Conservation (phyloP, 2,329 filamentous ascomycete genomes). For the Fusarium duplospermum region DNA sequence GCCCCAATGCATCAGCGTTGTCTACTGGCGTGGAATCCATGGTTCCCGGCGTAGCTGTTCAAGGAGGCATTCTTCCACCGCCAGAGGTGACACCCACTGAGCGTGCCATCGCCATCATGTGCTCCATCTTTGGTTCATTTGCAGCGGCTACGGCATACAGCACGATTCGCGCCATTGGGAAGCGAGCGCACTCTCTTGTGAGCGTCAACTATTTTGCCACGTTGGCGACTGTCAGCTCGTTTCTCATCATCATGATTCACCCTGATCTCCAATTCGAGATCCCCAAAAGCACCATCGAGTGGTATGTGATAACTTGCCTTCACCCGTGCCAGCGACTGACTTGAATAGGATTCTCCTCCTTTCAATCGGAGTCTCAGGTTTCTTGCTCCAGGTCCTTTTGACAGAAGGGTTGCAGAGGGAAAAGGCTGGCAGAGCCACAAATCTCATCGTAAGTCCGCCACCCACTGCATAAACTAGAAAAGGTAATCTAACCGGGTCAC, state of each 20-base stretch:
- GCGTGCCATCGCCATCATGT: constrained; percentile 71
- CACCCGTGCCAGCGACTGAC: not conserved
- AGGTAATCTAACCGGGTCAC: constrained; percentile 33
- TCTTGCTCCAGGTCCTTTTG: constrained; percentile 81
- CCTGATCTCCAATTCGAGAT: constrained; percentile 56
- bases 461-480: fast-evolving
- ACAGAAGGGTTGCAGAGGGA: constrained; percentile 79
- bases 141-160: constrained; percentile 77
- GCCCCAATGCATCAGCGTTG: not conserved
- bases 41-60: constrained; percentile 8
- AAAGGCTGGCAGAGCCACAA: constrained; percentile 57
- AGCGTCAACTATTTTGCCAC: constrained; percentile 82
- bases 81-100: constrained; percentile 64
- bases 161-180: constrained; percentile 80
- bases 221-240: constrained; percentile 74
- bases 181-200: constrained; percentile 79
- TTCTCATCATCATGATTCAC: constrained; percentile 65
- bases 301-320: constrained; percentile 32
- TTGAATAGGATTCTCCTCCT: constrained; percentile 67
- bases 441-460: constrained; percentile 43
- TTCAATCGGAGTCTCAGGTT: constrained; percentile 75
- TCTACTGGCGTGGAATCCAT: not conserved
- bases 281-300: constrained; percentile 42
- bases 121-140: constrained; percentile 76
- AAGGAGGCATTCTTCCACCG: constrained; percentile 43